A percentile compares a stretch with the other conserved stretches of the same genome.
Evolutionary conservation across 2,329 filamentous ascomycete species (phyloP).

Genomic region (Microsporum ferrugineum): DNA sequence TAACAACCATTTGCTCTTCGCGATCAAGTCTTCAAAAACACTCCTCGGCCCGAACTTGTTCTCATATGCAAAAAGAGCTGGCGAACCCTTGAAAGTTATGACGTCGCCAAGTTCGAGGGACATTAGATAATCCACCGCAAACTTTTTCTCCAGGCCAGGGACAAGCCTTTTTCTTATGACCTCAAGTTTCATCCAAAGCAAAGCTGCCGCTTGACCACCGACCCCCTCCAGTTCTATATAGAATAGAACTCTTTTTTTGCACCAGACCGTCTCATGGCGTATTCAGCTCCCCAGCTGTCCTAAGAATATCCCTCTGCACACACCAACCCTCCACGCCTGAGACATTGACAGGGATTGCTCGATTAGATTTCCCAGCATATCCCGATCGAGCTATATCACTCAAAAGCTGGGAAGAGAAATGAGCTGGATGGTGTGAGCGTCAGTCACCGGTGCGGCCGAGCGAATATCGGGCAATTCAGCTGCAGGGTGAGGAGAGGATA

Average conservation of each 20-base stretch:
- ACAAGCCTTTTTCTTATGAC: neutral
- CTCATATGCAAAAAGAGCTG: neutral
- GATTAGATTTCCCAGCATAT: neutral
- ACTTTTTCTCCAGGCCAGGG: neutral
- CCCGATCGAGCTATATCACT: neutral
- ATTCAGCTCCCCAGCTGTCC: neutral
- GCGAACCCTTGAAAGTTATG: neutral
- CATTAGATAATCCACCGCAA: neutral
- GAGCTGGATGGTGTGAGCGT: neutral
- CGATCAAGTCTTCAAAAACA: neutral
- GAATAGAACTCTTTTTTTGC: neutral
- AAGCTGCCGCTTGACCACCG: neutral
- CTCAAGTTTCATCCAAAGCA: neutral
- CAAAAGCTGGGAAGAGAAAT: neutral
- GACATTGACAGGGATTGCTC: neutral
- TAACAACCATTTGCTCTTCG: neutral
- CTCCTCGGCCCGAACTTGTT: neutral
- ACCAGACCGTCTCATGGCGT: neutral
- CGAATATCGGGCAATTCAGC: neutral
- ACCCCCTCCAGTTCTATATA: neutral
- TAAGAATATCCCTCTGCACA: neutral
- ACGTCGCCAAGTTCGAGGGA: neutral
- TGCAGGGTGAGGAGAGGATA: neutral
- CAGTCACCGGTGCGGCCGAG: neutral
- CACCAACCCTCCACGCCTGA: neutral